These are phyloP conservation scores for Podaxis sp. DNA, from an alignment of 768 basidiomycete genomes.

Conservation along the genomic window DNA sequence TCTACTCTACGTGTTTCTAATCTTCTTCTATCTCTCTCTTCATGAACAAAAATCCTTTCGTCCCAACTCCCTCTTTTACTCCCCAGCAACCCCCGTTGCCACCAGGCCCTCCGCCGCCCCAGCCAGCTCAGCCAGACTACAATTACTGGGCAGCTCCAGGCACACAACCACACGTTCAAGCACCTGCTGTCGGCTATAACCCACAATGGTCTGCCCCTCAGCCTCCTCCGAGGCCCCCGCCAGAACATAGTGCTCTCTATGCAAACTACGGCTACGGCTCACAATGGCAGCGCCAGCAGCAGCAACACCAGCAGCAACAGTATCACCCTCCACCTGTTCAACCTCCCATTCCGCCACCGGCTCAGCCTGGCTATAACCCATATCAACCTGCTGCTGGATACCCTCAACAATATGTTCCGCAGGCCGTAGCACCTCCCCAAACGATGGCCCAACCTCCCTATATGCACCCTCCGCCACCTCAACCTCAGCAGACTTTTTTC, in stretches of 20 bases:
- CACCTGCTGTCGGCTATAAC: constrained; percentile 51
- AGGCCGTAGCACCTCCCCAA: constrained; percentile 50
- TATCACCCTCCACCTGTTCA: constrained; percentile 54
- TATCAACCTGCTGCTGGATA: constrained; percentile 72
- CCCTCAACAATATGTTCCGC: constrained; percentile 67
- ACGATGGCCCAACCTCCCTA: constrained; percentile 51
- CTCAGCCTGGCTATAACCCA: constrained; percentile 69
- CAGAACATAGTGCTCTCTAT: constrained; percentile 83
- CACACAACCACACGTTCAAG: constrained; percentile 50
- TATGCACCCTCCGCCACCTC: constrained; percentile 45
- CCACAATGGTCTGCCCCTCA: constrained; percentile 69
- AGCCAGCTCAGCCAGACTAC: constrained; percentile 69
- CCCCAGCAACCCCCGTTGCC: constrained; percentile 77
- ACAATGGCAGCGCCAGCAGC: constrained; percentile 72
- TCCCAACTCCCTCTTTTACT: constrained; percentile 65
- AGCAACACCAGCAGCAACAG: constrained; percentile 44
- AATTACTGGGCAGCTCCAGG: constrained; percentile 74
- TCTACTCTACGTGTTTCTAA: constrained; percentile 11
- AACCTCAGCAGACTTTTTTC: constrained; percentile 47
- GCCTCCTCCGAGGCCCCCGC: constrained; percentile 57
- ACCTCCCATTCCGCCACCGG: constrained; percentile 53
- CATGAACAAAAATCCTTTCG: constrained; percentile 88
- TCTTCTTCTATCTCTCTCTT: constrained; percentile 4
- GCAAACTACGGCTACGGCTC: constrained; percentile 91
- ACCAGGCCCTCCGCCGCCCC: constrained; percentile 76